Conservation (phyloP, 192 early-diverging fungal species). For the Coemansia sp. region DNA sequence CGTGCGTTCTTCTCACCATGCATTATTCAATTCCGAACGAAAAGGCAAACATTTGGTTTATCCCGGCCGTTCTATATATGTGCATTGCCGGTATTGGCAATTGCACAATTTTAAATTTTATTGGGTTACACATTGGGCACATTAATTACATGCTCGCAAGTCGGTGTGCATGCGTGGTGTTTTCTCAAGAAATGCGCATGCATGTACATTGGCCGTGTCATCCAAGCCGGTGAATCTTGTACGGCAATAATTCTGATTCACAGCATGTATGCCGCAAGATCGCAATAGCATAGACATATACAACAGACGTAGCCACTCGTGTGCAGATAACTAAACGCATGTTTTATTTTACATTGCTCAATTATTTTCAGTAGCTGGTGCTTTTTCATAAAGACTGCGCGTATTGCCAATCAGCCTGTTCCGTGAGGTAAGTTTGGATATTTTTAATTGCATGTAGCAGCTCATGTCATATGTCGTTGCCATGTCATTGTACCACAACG, state of each 20-base stretch:
- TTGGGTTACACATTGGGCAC: background rate
- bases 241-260: background rate
- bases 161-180: constrained; percentile 10
- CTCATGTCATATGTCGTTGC: background rate
- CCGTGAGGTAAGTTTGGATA: constrained; percentile 9
- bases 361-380: background rate
- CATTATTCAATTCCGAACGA: constrained; percentile 10
- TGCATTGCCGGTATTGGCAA: constrained; percentile 15
- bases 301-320: background rate
- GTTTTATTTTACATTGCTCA: background rate
- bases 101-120: background rate
- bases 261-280: constrained; percentile 1
- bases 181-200: background rate
- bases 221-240: background rate
- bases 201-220: constrained; percentile 4
- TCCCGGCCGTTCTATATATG: constrained; percentile 6
- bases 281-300: constrained; percentile 1
- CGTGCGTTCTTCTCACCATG: constrained; percentile 1
- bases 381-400: background rate
- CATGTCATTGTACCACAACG: background rate
- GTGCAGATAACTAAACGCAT: background rate
- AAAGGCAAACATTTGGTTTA: background rate
- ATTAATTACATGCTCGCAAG: background rate
- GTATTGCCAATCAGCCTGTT: background rate
- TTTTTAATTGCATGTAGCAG: background rate